phyloP scores from a whole-genome alignment of 2,329 filamentous ascomycete species.

The Pseudogymnoascus sp. region DNA sequence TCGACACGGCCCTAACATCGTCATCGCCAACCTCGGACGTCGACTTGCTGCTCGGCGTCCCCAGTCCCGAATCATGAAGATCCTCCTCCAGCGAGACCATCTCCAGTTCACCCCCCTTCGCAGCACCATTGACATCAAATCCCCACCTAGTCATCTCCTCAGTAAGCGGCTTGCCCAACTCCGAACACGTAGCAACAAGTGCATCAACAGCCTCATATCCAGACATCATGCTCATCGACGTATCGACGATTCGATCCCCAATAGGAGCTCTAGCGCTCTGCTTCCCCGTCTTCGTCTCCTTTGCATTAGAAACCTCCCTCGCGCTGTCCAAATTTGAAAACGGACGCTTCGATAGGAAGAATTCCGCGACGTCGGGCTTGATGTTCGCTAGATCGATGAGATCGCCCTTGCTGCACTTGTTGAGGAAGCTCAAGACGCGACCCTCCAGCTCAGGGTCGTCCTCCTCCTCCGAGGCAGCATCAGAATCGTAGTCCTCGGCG shows the following conservation, averaged over 20 bases:
- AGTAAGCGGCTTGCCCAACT: conserved; percentile 58
- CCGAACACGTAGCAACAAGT: conserved; percentile 68
- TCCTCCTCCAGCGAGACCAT: conserved; percentile 43
- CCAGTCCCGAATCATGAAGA: conserved; percentile 57
- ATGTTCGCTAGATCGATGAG: conserved; percentile 75
- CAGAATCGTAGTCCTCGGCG: conserved; percentile 26
- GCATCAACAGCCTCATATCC: conserved; percentile 78
- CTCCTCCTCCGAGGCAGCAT: conserved; percentile 24
- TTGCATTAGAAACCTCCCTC: conserved; percentile 51
- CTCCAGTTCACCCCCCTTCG: conserved; percentile 53
- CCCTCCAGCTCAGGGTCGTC: conserved; percentile 38
- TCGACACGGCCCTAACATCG: conserved; percentile 27
- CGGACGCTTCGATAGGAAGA: conserved; percentile 65
- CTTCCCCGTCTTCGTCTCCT: conserved; percentile 40
- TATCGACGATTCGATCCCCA: conserved; percentile 59
- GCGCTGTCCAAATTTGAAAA: conserved; percentile 61
- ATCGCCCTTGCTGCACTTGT: conserved; percentile 65
- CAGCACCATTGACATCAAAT: conserved; percentile 52
- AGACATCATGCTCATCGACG: conserved; percentile 63
- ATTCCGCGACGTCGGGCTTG: conserved; percentile 58
- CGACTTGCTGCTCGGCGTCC: conserved; percentile 46
- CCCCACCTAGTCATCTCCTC: conserved; percentile 61
- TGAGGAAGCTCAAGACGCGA: conserved; percentile 71
- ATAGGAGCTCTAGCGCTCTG: conserved; percentile 41
- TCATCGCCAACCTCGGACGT: conserved; percentile 36